These are phyloP conservation scores for Talaromyces rugulosus DNA, from an alignment of 2,329 filamentous ascomycete genomes.

Conservation along the genomic window DNA sequence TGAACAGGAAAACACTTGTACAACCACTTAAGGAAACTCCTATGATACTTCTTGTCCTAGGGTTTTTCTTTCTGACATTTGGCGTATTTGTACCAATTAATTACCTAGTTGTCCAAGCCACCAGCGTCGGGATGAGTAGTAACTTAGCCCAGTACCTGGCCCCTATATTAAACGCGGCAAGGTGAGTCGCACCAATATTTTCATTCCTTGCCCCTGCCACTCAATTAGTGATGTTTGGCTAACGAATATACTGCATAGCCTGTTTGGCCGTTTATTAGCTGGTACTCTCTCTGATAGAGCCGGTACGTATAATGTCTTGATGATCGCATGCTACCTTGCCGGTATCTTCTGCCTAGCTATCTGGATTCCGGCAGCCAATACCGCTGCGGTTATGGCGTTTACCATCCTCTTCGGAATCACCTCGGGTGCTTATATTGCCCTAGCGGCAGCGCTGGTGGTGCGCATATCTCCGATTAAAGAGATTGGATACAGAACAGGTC, in stretches of 20 bases:
- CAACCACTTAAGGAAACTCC: conserved; percentile 38
- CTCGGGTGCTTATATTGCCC: conserved; percentile 24
- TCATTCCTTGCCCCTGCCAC: not conserved
- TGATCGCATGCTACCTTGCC: conserved; percentile 16
- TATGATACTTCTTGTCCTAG: conserved; percentile 34
- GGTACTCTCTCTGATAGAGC: conserved; percentile 27
- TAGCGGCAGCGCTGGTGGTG: conserved; percentile 27
- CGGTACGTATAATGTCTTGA: conserved; percentile 30
- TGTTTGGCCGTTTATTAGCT: conserved; percentile 28
- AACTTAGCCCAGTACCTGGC: conserved; percentile 50
- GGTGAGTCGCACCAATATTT: conserved; percentile 20
- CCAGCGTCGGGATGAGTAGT: conserved; percentile 45
- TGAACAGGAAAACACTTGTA: no score
- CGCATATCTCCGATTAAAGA: conserved; percentile 25
- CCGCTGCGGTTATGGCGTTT: conserved; percentile 18
- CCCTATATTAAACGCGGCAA: conserved; percentile 50
- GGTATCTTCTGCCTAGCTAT: conserved; percentile 18
- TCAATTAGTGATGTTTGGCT: not conserved
- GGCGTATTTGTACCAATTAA: conserved; percentile 57
- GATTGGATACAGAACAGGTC: conserved; percentile 22
- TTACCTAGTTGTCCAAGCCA: conserved; percentile 46
- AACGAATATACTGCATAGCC: conserved; percentile 4
- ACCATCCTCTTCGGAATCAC: conserved; percentile 21
- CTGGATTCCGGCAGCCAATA: conserved; percentile 18
- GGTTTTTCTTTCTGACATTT: conserved; percentile 49